Base-by-base conservation (phyloP, 2,329 filamentous ascomycete genomes). In the Plectosphaerella cucumerina region DNA sequence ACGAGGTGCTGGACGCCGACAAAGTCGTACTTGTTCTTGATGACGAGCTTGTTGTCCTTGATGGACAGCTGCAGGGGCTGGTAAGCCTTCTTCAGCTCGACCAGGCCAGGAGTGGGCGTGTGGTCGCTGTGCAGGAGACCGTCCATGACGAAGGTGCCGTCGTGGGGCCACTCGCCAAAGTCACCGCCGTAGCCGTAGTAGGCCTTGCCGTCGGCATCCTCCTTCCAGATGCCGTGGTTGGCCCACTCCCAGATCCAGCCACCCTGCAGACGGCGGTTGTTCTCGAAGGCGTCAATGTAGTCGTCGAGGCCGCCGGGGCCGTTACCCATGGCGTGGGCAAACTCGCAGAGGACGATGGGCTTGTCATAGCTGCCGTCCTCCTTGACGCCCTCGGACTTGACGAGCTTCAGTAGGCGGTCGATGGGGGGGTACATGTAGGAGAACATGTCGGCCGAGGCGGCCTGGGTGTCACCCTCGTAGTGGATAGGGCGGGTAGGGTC, bases 261-360 rank as follows among this genome's bases (percentile, higher is more conserved):
- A 11, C 86, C 86, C 59, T 88, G 85, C 0, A 89, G 73, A 2
- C 77, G 75, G 0, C 77, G 77, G 53, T 86, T 71, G 23, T 73
- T 73, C 31, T 79, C 77, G 68, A 89, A 90, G 0, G 77, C 74
- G 39, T 83, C 72, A 46, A 86, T 73, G 53, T 90, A 90, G 53
- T 89, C 86, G 53, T 85, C 77, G 11, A 90, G 72, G 33, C 79
- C 80, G 1, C 87, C 86, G 0, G 87, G 87, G 0, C 85, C 86
- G 58, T 89, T 90, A 6, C 87, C 87, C 86, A 90, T 89, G 2
- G 87, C 85, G 59, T 82, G 78, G 0, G 65, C 76, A 53, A 79
- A 82, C 55, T 84, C 79, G 59, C 77, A 81, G 3, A 81, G 72
- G 2, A 87, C 69, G 2, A 87, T 67, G 0, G 83, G 83, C 65